Evolutionary conservation across 2,329 filamentous ascomycete species (phyloP), one percentile per base, ranked within the genome.

Genomic region (Penicillium sp.): DNA sequence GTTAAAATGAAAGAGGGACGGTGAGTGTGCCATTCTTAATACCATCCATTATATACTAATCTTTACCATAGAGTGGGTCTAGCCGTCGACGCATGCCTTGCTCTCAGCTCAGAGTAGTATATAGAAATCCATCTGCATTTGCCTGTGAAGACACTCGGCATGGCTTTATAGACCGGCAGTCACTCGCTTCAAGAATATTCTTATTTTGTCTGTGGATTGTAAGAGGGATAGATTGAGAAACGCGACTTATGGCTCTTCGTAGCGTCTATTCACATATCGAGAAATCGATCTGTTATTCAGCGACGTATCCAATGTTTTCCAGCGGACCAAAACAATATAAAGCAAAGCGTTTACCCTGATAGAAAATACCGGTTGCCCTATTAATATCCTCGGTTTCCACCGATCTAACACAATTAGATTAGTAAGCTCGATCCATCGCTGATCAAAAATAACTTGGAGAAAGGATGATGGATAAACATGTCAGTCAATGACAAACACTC

Each of bases 1-100:
- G 92, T 98, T 16, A 81, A 90, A 61, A 80, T 93, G 69, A 95
- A 98, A 67, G 83, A 95, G 65, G 93, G 92, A 60, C 79, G 86
- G 87, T 90, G 64, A 69, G 84, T 76, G 35, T 2, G 3, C 7
- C 23, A 17, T 35, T 32, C 9, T 37, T 76, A 35, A 2, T 5
- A 10, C 23, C 18, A 14, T 20, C 5, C 15, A 3, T 6, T 9
- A 1, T 29, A 13, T 33, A 37, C 47, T 55, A 33, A 54, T 27
- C 12, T 25, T 22, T 42, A 30, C 44, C 33, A 35, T 52, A 88
- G 85, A 64, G 85, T 92, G 55, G 85, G 85, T 26, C 69, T 87
- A 51, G 85, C 85, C n/a, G 85, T 92, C 27, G 85, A 92, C 65
- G 85, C 85, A 32, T 92, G 85, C 63, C 75, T 92, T 50, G 84